Conservation (phyloP, 768 basidiomycete genomes). For the Boletus eberwhitei region DNA sequence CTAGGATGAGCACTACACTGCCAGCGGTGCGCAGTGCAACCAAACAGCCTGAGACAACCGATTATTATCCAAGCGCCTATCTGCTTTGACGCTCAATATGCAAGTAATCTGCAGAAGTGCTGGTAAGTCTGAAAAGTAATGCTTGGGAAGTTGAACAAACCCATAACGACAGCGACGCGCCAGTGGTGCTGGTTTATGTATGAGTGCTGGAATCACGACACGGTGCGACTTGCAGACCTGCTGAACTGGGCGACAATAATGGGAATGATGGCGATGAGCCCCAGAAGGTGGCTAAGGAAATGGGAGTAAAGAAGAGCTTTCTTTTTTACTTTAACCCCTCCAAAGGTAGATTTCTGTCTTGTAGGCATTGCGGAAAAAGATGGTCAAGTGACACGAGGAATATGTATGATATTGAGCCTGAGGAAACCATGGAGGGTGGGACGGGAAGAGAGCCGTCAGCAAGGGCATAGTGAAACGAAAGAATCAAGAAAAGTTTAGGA, state of each 20-base stretch:
- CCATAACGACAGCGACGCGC: constrained; percentile 39
- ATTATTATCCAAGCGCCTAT: constrained; percentile 48
- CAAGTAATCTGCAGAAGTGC: constrained; percentile 47
- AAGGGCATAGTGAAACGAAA: too few species aligned
- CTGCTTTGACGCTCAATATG: constrained; percentile 63
- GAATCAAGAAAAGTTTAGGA: too few species aligned
- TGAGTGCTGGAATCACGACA: neutral
- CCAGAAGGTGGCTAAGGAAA: constrained; percentile 33
- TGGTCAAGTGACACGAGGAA: too few species aligned
- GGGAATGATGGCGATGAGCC: constrained; percentile 41
- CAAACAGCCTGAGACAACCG: constrained; percentile 44
- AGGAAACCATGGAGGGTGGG: too few species aligned
- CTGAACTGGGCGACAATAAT: constrained; percentile 47
- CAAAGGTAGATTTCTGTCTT: constrained; percentile 46
- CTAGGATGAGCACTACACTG: constrained; percentile 39
- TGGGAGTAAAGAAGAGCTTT: constrained; percentile 50
- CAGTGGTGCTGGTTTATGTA: constrained; percentile 22
- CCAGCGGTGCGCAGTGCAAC: constrained; percentile 43
- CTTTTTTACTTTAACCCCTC: constrained; percentile 50
- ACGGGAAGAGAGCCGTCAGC: too few species aligned
- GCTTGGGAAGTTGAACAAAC: constrained; percentile 22
- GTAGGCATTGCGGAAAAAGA: neutral
- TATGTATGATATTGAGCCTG: too few species aligned
- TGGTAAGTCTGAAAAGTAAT: neutral
- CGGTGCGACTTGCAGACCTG: too few species aligned